Percentiles rank a stretch among this genome's conserved stretches.
Evolutionary conservation across 2,329 filamentous ascomycete genomes (phyloP).

Genomic region (Fusarium sp.): DNA sequence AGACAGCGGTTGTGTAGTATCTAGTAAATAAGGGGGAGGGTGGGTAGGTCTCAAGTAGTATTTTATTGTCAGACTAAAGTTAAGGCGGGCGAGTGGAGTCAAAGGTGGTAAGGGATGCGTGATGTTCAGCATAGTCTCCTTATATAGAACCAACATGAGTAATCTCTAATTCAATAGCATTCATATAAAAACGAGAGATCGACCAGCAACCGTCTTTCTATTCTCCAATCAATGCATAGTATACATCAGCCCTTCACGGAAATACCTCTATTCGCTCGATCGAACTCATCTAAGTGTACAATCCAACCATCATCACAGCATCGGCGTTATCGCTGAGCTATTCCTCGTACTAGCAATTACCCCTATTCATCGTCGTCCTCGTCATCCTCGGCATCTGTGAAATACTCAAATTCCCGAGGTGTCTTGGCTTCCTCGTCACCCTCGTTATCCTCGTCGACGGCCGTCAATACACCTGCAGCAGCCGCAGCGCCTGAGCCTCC

Average conservation of each 20-base stretch:
- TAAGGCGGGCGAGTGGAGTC: conserved; percentile 11
- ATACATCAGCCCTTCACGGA: conserved; percentile 29
- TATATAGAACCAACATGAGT: neutral
- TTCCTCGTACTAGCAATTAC: neutral
- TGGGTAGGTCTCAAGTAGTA: neutral
- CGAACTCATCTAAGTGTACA: conserved; percentile 43
- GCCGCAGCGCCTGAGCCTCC: conserved; percentile 71
- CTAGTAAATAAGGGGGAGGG: conserved; percentile 2
- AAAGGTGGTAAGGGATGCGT: neutral
- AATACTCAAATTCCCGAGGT: conserved; percentile 82
- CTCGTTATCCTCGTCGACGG: conserved; percentile 86
- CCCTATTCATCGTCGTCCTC: conserved; percentile 51
- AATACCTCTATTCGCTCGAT: conserved; percentile 31
- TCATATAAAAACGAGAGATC: neutral
- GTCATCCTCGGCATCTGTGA: conserved; percentile 71
- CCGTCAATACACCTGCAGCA: conserved; percentile 82
- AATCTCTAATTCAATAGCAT: neutral
- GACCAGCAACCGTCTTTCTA: conserved; percentile 24
- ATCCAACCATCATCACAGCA: conserved; percentile 19
- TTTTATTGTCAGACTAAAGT: neutral
- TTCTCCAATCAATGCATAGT: conserved; percentile 30
- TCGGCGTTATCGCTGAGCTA: neutral
- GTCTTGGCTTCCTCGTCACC: conserved; percentile 76
- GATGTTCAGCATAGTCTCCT: neutral
- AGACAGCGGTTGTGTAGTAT: neutral